These are phyloP conservation scores for Mycosphaerella sp. DNA, from an alignment of 2,329 filamentous ascomycete species.

Conservation along the genomic window DNA sequence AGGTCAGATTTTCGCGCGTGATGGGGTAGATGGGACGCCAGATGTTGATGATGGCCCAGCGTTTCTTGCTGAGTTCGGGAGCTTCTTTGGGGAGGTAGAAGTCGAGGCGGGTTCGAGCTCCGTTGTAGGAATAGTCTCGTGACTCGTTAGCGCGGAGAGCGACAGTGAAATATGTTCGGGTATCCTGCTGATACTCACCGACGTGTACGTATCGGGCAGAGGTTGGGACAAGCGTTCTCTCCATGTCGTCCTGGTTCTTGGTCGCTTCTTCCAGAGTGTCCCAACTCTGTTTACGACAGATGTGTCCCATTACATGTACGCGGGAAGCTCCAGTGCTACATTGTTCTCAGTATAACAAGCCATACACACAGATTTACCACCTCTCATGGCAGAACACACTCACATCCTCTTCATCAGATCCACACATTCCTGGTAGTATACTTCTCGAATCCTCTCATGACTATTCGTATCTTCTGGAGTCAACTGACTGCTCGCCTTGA, in stretches of 20 bases:
- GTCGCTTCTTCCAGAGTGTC: constrained; percentile 4
- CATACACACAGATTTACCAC: too few relatives aligned
- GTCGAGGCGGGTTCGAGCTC: constrained; percentile 2
- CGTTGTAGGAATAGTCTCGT: constrained; percentile 9
- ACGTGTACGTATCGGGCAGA: constrained; percentile 10
- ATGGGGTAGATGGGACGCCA: constrained; percentile 14
- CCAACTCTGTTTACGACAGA: constrained; percentile 8
- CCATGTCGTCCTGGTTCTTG: constrained; percentile 4
- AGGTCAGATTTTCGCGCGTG: constrained; percentile 7
- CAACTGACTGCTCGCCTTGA: background rate
- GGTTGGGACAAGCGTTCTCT: constrained; percentile 1
- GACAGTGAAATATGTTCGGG: background rate
- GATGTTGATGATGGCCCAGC: constrained; percentile 16
- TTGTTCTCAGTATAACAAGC: background rate
- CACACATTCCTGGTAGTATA: constrained; percentile 10
- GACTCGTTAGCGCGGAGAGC: background rate
- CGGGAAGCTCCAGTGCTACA: constrained; percentile 3
- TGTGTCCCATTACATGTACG: constrained; percentile 9
- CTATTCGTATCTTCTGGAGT: constrained; percentile 1
- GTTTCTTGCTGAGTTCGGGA: background rate
- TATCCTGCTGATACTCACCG: background rate
- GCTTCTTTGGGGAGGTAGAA: constrained; percentile 1
- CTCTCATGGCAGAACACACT: background rate
- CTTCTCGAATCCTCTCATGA: constrained; percentile 5
- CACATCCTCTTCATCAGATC: constrained; percentile 10